Evolutionary conservation across 768 basidiomycete genomes (phyloP).

Genomic region (Strobilomyces dryophilus): DNA sequence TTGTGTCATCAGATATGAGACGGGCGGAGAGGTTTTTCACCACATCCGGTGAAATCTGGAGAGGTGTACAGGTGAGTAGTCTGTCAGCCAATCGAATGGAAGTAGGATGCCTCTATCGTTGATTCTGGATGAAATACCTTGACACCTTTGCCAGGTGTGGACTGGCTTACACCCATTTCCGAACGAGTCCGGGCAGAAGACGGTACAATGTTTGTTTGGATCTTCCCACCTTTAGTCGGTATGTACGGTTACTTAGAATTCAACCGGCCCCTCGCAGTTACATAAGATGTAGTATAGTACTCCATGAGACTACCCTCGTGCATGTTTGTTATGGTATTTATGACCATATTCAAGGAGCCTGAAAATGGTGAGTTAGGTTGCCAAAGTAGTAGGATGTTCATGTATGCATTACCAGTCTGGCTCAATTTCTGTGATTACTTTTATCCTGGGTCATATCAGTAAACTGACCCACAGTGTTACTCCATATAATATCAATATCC

Average conservation of each 20-base stretch:
- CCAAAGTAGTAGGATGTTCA: not conserved
- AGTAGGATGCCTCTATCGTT: slow-evolving; percentile 45
- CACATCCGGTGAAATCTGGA: slow-evolving; percentile 78
- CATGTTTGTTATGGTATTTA: slow-evolving; percentile 37
- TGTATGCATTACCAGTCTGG: slow-evolving; percentile 71
- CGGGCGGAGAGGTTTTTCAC: slow-evolving; percentile 74
- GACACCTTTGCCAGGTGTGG: slow-evolving; percentile 51
- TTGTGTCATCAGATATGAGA: slow-evolving; percentile 52
- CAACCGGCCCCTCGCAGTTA: no score
- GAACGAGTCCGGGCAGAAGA: not conserved
- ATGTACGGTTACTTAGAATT: no score
- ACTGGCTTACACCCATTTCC: slow-evolving; percentile 66
- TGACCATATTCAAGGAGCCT: slow-evolving; percentile 52
- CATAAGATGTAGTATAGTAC: not conserved
- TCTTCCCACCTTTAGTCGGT: not conserved
- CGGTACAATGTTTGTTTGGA: not conserved
- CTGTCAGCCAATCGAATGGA: not conserved
- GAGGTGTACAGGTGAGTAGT: slow-evolving; percentile 12
- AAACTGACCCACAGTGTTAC: not conserved
- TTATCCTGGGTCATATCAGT: slow-evolving; percentile 54
- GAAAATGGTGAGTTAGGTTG: slow-evolving; percentile 3
- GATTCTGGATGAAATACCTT: slow-evolving; percentile 55
- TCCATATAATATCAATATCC: slow-evolving; percentile 22
- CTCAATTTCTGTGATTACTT: slow-evolving; percentile 90
- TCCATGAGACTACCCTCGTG: not conserved